phyloP scores from a whole-genome alignment of 129 eudicot species.

The Chrysanthemum makinoi region DNA sequence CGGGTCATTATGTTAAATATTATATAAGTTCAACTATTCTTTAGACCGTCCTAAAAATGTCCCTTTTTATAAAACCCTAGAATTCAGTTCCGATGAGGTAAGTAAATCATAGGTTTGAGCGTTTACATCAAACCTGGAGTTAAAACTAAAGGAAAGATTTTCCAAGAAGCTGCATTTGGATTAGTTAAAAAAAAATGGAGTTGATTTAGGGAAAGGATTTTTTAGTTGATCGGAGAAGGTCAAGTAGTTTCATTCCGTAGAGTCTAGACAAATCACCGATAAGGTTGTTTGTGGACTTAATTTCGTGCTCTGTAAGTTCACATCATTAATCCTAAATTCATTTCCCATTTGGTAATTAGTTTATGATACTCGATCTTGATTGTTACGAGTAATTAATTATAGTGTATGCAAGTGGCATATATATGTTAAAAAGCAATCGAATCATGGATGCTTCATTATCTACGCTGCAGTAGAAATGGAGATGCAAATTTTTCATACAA shows the following conservation, averaged over 20 bases:
- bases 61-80: slow-evolving; percentile 4
- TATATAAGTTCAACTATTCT: not conserved
- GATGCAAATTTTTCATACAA: not conserved
- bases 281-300: not conserved
- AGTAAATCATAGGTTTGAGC: not conserved
- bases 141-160: not conserved
- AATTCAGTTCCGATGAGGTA: not conserved
- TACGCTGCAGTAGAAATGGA: not conserved
- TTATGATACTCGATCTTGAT: not conserved
- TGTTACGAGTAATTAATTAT: not conserved
- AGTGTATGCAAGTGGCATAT: not conserved
- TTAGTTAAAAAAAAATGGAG: not conserved
- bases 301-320: not conserved
- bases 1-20: slow-evolving; percentile 8
- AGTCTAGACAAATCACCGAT: not conserved
- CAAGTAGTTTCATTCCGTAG: not conserved
- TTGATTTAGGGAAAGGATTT: not conserved
- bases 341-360: not conserved
- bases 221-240: not conserved
- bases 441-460: too few species aligned
- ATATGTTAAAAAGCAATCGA: not conserved
- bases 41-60: not conserved
- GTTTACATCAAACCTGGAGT: not conserved
- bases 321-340: not conserved
- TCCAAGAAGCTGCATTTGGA: slow-evolving; percentile 1